Base-by-base conservation (phyloP, 2,329 filamentous ascomycete species). In the Monilinia laxa region DNA sequence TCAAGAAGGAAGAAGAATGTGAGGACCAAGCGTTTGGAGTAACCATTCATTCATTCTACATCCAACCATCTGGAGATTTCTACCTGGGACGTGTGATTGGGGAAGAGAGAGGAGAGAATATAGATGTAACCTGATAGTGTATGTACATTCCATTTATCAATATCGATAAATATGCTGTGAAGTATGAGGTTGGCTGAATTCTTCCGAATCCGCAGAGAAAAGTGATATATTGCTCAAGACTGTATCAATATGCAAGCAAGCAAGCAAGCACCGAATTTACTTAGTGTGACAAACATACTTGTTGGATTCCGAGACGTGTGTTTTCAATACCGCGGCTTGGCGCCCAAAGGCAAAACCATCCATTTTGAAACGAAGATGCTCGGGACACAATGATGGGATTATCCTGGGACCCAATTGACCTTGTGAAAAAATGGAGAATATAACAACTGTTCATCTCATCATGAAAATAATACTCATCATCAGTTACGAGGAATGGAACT, bases 91-190 rank as follows among this genome's bases (percentile, higher is more conserved):
- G 4, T 49, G 31, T 59, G 42, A 59, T 59, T 59, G 18, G 57
- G 35, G 25, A 35, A 35, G 25, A 35, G n/a, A 1, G 11, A 20
- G 18, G 9, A 11, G 45, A 40, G 1, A 14, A 57, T 12, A n/a
- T 58, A 4, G 11, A 23, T 49, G 57, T 59, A 47, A 57, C 23
- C 56, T 28, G 20, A 7, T 49, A 18, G 45, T 28, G 5, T 59
- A 35, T 59, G 12, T 35, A 49, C 25, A 28, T 49, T 42, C 35
- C 57, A 35, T 35, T 49, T 23, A 60, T 49, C 57, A 49, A 60
- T 60, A 60, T 60, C 42, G 57, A 60, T 49, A 49, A 40, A 60
- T 60, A 60, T 60, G 42, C 49, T n/a, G 57, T 60, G 42, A 60
- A 60, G 42, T 60, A 49, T 49, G 57, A 60, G 57, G 57, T 60